These are phyloP conservation scores for Cercospora brassicicola DNA, from an alignment of 2,329 filamentous ascomycete species.

Conservation along the genomic window DNA sequence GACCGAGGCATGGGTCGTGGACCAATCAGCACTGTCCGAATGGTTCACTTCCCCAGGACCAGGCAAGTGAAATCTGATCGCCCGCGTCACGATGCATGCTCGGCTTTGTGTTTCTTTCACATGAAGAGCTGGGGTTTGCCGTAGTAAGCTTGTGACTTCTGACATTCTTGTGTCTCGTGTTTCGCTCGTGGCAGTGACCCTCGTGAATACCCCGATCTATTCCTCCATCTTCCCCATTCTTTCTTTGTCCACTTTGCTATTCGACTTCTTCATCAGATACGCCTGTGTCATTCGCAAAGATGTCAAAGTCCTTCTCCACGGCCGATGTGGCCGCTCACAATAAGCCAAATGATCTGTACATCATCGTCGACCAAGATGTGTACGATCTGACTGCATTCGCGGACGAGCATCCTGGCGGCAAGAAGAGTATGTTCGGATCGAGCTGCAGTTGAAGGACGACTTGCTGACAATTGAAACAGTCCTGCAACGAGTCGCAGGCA, in stretches of 20 bases:
- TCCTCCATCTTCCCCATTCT: background rate
- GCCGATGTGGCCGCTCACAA: constrained; percentile 89
- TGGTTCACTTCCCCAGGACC: background rate
- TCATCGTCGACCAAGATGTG: constrained; percentile 91
- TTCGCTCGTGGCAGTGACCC: constrained; percentile 9
- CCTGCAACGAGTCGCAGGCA: constrained; percentile 64
- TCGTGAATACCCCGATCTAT: background rate
- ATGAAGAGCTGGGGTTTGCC: constrained; percentile 8
- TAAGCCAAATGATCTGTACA: constrained; percentile 81
- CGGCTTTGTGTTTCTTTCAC: constrained; percentile 13
- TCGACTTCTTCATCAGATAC: background rate
- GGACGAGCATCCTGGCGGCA: constrained; percentile 64
- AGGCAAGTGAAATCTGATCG: background rate
- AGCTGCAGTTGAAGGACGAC: background rate
- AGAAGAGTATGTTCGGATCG: constrained; percentile 58
- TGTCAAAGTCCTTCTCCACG: constrained; percentile 84
- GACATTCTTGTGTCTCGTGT: constrained; percentile 10
- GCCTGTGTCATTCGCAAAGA: constrained; percentile 47
- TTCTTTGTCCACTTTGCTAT: background rate
- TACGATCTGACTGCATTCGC: constrained; percentile 80
- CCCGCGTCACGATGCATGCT: constrained; percentile 4
- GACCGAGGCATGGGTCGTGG: background rate
- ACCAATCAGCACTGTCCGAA: background rate
- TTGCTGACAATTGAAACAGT: constrained; percentile 40
- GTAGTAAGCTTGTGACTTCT: constrained; percentile 8